Conservation (phyloP, 2,329 filamentous ascomycete genomes). For the Alternaria viburni region DNA sequence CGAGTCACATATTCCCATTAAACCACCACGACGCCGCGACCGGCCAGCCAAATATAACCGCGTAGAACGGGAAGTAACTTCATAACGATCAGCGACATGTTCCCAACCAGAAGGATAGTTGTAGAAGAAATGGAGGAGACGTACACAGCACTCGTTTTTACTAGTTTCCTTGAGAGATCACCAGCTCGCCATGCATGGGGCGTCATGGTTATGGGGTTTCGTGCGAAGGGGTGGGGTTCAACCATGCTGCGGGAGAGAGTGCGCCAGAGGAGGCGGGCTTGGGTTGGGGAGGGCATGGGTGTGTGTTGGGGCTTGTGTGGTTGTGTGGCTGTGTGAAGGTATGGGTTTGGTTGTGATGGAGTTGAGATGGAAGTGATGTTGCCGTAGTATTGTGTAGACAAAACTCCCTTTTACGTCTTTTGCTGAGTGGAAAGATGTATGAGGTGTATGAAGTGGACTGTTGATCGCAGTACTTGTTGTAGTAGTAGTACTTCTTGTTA, state of each 20-base stretch:
- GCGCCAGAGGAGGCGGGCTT: slow-evolving; percentile 40
- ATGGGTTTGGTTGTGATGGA: not conserved
- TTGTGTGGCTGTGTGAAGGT: not conserved
- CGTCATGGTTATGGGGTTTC: slow-evolving; percentile 33
- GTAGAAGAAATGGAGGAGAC: slow-evolving; percentile 3
- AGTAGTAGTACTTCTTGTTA: not conserved
- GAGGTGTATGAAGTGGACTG: not conserved
- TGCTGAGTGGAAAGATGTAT: not conserved
- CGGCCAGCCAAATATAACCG: slow-evolving; percentile 43
- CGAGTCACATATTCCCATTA: slow-evolving; percentile 42
- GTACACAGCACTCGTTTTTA: slow-evolving; percentile 36
- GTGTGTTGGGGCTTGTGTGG: not conserved
- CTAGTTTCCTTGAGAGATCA: slow-evolving; percentile 29
- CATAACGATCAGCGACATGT: not conserved
- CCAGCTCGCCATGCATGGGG: slow-evolving; percentile 34
- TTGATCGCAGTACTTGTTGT: not conserved
- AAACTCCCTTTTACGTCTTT: not conserved
- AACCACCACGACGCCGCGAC: slow-evolving; percentile 33
- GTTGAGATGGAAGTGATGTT: not conserved
- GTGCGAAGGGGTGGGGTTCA: slow-evolving; percentile 46
- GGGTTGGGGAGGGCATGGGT: slow-evolving; percentile 41
- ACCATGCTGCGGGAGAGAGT: slow-evolving; percentile 40
- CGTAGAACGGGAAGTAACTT: slow-evolving; percentile 40
- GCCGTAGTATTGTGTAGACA: not conserved
- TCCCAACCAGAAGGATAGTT: not conserved